phyloP scores from a whole-genome alignment of 768 basidiomycete genomes.

The Xanthoconium stramineum region DNA sequence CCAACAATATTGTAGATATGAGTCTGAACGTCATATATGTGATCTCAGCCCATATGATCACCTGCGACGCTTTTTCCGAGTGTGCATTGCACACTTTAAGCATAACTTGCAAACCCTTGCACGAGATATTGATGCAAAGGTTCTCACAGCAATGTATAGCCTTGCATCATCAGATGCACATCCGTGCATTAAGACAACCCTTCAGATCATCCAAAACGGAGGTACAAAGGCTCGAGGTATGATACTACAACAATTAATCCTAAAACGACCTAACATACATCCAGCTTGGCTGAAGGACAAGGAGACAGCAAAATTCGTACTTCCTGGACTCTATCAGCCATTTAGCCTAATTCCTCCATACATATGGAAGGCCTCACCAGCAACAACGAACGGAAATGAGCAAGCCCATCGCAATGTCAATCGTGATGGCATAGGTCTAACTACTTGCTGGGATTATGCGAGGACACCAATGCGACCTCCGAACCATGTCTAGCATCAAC shows the following conservation, averaged over 20 bases:
- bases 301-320: not conserved
- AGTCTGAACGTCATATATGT: not conserved
- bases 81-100: not conserved
- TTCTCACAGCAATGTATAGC: not conserved
- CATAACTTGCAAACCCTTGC: not conserved
- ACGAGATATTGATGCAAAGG: not conserved
- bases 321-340: not conserved
- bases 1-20: not conserved
- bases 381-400: slow-evolving; percentile 8
- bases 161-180: slow-evolving; percentile 2
- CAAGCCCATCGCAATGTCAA: slow-evolving; percentile 3
- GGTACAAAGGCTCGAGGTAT: not conserved
- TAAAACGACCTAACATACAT: no score
- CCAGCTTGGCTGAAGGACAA: slow-evolving; percentile 4
- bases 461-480: no score
- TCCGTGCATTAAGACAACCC: not conserved
- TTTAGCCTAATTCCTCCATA: not conserved
- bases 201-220: not conserved
- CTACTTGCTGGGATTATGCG: not conserved
- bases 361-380: slow-evolving; percentile 1
- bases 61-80: not conserved
- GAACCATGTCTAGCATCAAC: no score
- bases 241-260: no score
- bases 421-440: not conserved
- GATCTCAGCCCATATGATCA: slow-evolving; percentile 7